Evolutionary conservation across 2,329 filamentous ascomycete genomes (phyloP).

Genomic region (Sclerotinia subarctica): DNA sequence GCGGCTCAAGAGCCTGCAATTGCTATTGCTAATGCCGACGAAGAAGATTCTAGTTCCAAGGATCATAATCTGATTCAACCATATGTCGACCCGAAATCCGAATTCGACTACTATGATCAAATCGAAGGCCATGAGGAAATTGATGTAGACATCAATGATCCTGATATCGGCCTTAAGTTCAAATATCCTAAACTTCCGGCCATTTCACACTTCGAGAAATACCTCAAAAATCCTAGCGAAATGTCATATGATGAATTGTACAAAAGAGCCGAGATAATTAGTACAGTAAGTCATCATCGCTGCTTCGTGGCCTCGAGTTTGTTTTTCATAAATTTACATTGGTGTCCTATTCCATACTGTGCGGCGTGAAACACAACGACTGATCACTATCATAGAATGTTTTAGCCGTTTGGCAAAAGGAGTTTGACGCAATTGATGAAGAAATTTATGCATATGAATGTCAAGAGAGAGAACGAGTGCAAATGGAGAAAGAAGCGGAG

Average conservation of each 20-base stretch:
- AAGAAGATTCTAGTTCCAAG: slow-evolving; percentile 9
- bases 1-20: slow-evolving; percentile 21
- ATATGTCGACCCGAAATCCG: slow-evolving; percentile 25
- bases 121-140: slow-evolving; percentile 24
- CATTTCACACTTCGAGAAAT: slow-evolving; percentile 31
- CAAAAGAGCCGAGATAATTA: slow-evolving; percentile 27
- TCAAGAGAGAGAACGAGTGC: slow-evolving; percentile 25
- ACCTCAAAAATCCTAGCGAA: slow-evolving; percentile 29
- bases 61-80: slow-evolving; percentile 21
- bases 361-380: not conserved
- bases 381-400: slow-evolving; percentile 20
- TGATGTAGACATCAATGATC: slow-evolving; percentile 17
- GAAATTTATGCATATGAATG: slow-evolving; percentile 31
- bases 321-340: too few relatives aligned
- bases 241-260: slow-evolving; percentile 34
- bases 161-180: slow-evolving; percentile 20
- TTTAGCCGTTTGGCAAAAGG: slow-evolving; percentile 31
- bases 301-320: not conserved
- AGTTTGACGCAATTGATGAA: slow-evolving; percentile 33
- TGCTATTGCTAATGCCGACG: slow-evolving; percentile 13
- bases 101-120: slow-evolving; percentile 32
- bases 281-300: slow-evolving; percentile 4
- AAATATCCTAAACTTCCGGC: slow-evolving; percentile 32
- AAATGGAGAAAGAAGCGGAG: slow-evolving; percentile 25
- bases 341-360: not conserved